Percentiles rank a stretch among this genome's conserved stretches.
Conservation (phyloP, 352 stramenopile genomes). For the Phytophthora lateralis region DNA sequence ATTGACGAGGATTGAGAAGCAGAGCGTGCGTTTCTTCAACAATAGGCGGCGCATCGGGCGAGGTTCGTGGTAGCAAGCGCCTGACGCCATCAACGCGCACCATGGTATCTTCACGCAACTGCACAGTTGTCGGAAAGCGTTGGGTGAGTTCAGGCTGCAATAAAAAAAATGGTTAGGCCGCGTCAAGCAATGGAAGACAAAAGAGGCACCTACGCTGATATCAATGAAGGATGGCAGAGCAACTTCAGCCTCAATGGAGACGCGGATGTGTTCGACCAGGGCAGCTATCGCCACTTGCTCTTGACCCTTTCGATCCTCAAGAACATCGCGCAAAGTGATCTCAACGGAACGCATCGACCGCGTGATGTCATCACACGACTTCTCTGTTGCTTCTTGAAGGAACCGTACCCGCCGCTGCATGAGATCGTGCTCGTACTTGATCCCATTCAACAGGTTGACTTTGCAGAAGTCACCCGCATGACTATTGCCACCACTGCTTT, state of each 20-base stretch:
- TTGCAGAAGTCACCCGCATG: constrained; percentile 32
- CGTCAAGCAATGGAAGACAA: neutral
- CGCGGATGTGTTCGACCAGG: constrained; percentile 56
- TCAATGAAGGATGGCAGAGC: constrained; percentile 66
- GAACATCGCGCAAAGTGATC: constrained; percentile 45
- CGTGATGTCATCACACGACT: constrained; percentile 50
- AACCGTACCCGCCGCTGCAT: constrained; percentile 56
- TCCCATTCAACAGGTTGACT: constrained; percentile 59
- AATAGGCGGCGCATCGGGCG: constrained; percentile 39
- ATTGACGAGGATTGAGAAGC: constrained; percentile 55
- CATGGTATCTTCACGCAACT: constrained; percentile 63
- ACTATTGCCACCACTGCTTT: constrained; percentile 15
- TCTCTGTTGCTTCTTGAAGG: constrained; percentile 51
- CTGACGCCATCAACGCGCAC: constrained; percentile 40
- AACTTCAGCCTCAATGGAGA: constrained; percentile 62
- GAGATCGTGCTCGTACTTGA: constrained; percentile 66
- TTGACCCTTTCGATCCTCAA: constrained; percentile 45
- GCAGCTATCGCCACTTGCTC: constrained; percentile 55
- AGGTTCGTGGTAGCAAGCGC: constrained; percentile 42
- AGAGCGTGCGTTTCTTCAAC: constrained; percentile 53
- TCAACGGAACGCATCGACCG: constrained; percentile 57
- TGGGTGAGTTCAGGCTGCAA: constrained; percentile 54
- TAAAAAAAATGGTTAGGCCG: constrained; percentile 2
- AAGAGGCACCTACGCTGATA: constrained; percentile 46
- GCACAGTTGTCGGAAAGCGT: constrained; percentile 59